Evolutionary conservation across 495 filamentous ascomycete genomes (phyloP), one percentile per base, ranked within the genome.

Genomic region (Talaromyces wortmannii): DNA sequence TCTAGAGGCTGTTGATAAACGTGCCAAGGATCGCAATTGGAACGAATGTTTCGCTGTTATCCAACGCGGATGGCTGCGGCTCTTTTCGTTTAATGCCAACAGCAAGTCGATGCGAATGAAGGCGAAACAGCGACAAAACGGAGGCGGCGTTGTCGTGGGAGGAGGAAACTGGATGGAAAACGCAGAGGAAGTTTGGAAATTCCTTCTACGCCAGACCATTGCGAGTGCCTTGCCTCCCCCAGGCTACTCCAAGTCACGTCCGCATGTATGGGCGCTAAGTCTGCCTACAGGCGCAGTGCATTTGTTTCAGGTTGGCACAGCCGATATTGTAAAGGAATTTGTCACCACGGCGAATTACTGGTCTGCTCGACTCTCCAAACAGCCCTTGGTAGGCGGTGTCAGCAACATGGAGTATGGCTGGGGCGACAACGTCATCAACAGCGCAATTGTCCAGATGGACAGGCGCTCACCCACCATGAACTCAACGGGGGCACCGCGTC

Each of bases 371-470:
- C 76, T 97, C 7, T 95, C 90, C 62, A 97, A 96, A 57, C 88
- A 96, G 58, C 94, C 94, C 10, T 74, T 97, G 5, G 80, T 91
- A 7, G 94, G 92, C 29, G 92, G 90, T 57, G 86, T 97, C 62
- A 95, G 90, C 72, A 99, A 97, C 62, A 86, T 97, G 50, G 95
- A 99, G 67, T 97, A 97, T 65, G 94, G 94, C 54, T 97, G 95
- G 94, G 87, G 89, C 53, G 92, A 96, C 47, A 75, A 80, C n/a
- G 79, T 96, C 60, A 84, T 96, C 63, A 92, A 95, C 61, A 80
- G 81, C 48, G 83, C 86, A 10, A 70, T 90, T 33, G 74, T 89
- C 50, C 67, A 71, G 32, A 61, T 71, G 16, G 79, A 85, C 52
- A 75, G 48, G 7, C 48, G 36, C 52, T 29, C 33, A 23, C n/a